These are phyloP conservation scores for Vanilla planifolia DNA, from an alignment of 106 monocot genomes.

Conservation along the genomic window DNA sequence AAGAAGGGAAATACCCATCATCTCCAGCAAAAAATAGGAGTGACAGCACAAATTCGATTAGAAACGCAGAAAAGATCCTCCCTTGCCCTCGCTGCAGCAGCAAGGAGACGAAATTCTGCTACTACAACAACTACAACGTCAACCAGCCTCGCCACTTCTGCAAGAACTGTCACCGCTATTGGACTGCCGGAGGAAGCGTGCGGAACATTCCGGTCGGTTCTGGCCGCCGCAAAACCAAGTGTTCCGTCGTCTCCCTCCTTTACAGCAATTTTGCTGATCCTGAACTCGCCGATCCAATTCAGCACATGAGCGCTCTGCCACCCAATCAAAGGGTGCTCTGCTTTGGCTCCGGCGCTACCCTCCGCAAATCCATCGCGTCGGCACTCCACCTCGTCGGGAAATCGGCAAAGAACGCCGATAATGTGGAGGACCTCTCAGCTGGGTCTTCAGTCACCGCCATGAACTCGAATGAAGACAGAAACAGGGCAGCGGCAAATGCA, in stretches of 20 bases:
- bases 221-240: constrained; percentile 76
- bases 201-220: constrained; percentile 74
- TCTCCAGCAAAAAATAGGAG: no score
- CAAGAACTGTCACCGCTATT: constrained; percentile 82
- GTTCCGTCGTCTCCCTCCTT: not conserved
- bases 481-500: not conserved
- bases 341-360: constrained; percentile 33
- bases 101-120: constrained; percentile 32
- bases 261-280: not conserved
- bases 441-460: constrained; percentile 22
- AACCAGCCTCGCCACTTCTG: constrained; percentile 90
- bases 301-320: constrained; percentile 4
- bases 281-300: constrained; percentile 3
- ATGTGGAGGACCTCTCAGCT: constrained; percentile 28
- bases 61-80: constrained; percentile 39
- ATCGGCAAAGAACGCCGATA: constrained; percentile 3
- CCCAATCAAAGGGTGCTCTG: constrained; percentile 36
- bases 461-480: constrained; percentile 24
- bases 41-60: no score
- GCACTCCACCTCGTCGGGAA: constrained; percentile 19
- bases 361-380: constrained; percentile 25
- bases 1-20: no score
- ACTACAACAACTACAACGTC: constrained; percentile 26
- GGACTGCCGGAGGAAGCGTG: constrained; percentile 86
- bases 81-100: constrained; percentile 56